Evolutionary conservation across 306 rosid species (phyloP), one percentile per base, ranked within the genome.

Genomic region (Quercus rubra): DNA sequence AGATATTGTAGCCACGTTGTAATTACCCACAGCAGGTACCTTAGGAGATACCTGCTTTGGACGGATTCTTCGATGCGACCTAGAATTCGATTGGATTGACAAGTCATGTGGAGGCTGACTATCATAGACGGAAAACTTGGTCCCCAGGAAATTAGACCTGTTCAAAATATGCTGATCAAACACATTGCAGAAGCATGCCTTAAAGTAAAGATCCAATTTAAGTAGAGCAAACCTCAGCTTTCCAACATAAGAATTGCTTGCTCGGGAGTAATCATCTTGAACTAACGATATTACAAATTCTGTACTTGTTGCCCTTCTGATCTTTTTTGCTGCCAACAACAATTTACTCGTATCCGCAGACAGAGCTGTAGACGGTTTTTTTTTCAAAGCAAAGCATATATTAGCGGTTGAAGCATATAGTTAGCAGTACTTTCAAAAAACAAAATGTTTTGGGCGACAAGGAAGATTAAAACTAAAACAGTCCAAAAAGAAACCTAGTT

Each of bases 91-190:
- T 75, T 80, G 91, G 81, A 82, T 72, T 55, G 86, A 80, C 71
- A 90, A 76, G 72, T 79, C 92, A 23, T 74, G 78, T 6, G 88
- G 90, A 54, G 86, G 87, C 61, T 94, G 93, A 61, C 88, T 86
- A 55, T 90, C 97, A 62, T 84, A 78, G 70, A 91, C 80, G 67
- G 79, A 83, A 78, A 94, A 92, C 88, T 92, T 94, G 71, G 97
- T 92, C 19, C 97, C 97, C n/a, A 94, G 84, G 83, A 94, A 94
- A 84, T 94, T 92, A 81, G 99, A 91, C 88, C 99, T 94, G 91
- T 76, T 77, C 71, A 76, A 49, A 73, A 76, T 74, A 78, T 63
- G 46, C 58, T 73, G 73, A 82, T 83, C 77, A 68, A 74, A 77
- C 58, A 4, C 58, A 62, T 41, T 63, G 76, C 43, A 77, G 62